Evolutionary conservation across 2,329 filamentous ascomycete species (phyloP), one percentile per base, ranked within the genome.

Genomic region (Pseudopithomyces maydicus): DNA sequence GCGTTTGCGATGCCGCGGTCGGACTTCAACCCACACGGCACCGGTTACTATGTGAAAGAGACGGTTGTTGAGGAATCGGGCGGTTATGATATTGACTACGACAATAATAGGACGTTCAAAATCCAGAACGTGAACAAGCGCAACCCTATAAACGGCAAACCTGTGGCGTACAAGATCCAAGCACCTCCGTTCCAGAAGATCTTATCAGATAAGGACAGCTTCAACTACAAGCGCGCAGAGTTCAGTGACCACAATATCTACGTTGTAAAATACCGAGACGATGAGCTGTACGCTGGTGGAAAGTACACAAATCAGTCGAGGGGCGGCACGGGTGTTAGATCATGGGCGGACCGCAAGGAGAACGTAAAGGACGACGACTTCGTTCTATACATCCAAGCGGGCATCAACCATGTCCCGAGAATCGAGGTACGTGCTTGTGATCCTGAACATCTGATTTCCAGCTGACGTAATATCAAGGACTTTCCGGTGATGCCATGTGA

Each of bases 401-500:
- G 83, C 19, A 80, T 86, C 56, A 86, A 84, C 26, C 84, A 86
- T 58, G 78, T 85, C 54, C 80, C 81, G 0, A 71, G 82, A 35
- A 79, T 82, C 15, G 84, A 86, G 57, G 62, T 64, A 50, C 55
- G 59, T 22, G n/a, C 12, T n/a, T 46, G 7, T 17, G 6, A 42
- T 2, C 33, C 17, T 17, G 12, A 7, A 10, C 29, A 6, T 36
- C 55, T 41, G 38, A 58, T 29, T 3, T 15, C 19, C 1, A 42
- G 8, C 55, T 63, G 32, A 62, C 36, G 11, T 45, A 5, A 3
- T 3, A 20, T 22, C n/a, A 29, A 62, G 69, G 83, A 86, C 64
- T 85, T 85, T 72, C 83, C 83, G 0, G 79, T 86, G 45, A 86
- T 86, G 84, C 84, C 84, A 0, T 81, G 79, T 43, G 84, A 87